phyloP scores from a whole-genome alignment of 176 grass and related monocot genomes.

The Oryza meyeriana region DNA sequence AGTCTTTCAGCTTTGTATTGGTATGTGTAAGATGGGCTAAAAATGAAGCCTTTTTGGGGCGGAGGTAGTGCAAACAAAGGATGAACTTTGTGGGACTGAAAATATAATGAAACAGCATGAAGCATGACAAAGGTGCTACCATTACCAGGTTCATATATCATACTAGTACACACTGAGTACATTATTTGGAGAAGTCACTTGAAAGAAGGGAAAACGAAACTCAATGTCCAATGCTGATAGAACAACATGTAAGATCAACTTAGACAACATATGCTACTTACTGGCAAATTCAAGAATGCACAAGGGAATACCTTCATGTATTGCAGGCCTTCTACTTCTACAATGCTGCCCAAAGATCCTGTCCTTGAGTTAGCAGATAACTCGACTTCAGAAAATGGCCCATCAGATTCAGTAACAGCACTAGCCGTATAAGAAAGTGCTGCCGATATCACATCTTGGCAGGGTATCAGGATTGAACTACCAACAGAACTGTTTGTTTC shows the following conservation, averaged over 20 bases:
- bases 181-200: neutral
- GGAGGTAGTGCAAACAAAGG: too few species aligned
- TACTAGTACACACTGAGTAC: neutral
- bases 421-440: slow-evolving; percentile 25
- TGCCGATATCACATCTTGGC: slow-evolving; percentile 55
- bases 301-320: slow-evolving; percentile 52
- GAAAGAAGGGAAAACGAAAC: neutral
- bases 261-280: neutral
- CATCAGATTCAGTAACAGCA: slow-evolving; percentile 33
- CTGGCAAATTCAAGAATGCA: slow-evolving; percentile 1
- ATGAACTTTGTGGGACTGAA: neutral
- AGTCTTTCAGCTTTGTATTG: too few species aligned
- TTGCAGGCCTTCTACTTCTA: slow-evolving; percentile 28
- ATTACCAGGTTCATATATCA: neutral
- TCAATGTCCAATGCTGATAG: neutral
- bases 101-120: slow-evolving; percentile 13
- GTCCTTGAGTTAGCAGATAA: slow-evolving; percentile 44
- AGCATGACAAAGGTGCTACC: neutral
- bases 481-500: slow-evolving; percentile 66
- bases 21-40: too few species aligned
- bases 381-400: slow-evolving; percentile 32
- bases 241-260: slow-evolving; percentile 10
- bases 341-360: slow-evolving; percentile 51
- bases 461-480: slow-evolving; percentile 70
- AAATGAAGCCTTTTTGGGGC: too few species aligned